Evolutionary conservation across 2,329 filamentous ascomycete genomes (phyloP).

Genomic region (Rhinocladiella similis): DNA sequence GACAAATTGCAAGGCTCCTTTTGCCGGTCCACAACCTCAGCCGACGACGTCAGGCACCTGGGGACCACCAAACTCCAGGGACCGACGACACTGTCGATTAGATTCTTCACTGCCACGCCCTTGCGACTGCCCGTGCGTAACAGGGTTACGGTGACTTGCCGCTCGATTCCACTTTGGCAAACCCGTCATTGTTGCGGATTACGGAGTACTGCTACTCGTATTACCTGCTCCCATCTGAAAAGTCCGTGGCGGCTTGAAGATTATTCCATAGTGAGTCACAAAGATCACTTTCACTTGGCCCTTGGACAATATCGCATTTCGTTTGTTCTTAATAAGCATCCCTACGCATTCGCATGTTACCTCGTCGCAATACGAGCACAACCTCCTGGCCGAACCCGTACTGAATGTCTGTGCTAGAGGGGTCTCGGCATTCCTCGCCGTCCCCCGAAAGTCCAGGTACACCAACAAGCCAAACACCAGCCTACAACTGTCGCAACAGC

Average conservation of each 20-base stretch:
- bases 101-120: no score
- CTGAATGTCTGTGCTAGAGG: constrained; percentile 27
- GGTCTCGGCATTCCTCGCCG: constrained; percentile 10
- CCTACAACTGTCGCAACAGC: constrained; percentile 16
- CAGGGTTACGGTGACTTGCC: constrained; percentile 1
- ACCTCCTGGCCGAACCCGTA: neutral
- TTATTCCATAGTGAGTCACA: constrained; percentile 1
- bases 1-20: neutral
- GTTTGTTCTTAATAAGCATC: no score
- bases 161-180: neutral
- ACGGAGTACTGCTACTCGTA: neutral
- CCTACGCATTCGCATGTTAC: no score
- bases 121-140: neutral
- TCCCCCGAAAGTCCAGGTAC: constrained; percentile 9
- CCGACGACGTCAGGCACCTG: neutral
- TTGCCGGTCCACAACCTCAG: neutral
- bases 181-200: no score
- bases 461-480: constrained; percentile 1
- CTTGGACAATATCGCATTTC: neutral
- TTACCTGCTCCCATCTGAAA: neutral
- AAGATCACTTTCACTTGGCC: neutral
- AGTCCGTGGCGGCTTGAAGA: no score
- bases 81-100: no score
- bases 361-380: no score
- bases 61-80: neutral